A percentile compares a stretch with the other conserved stretches of the same genome.
phyloP scores from a whole-genome alignment of 306 rosid species.

The Prunus mume region DNA sequence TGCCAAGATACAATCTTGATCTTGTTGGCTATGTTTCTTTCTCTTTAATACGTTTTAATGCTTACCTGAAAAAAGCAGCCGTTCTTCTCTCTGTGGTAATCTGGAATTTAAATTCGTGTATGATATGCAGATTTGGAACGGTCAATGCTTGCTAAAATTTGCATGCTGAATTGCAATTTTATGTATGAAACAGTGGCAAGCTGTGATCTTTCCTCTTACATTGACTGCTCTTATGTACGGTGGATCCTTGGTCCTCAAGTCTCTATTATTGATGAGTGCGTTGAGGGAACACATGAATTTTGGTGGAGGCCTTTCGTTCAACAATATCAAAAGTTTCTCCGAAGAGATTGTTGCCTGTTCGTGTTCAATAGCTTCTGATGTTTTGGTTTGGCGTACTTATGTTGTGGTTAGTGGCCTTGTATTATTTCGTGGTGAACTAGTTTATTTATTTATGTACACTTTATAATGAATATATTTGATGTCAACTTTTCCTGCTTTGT shows the following conservation, averaged over 20 bases:
- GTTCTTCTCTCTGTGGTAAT: conserved; percentile 29
- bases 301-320: conserved; percentile 40
- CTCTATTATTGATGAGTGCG: conserved; percentile 43
- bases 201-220: conserved; percentile 66
- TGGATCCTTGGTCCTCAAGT: conserved; percentile 71
- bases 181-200: conserved; percentile 95
- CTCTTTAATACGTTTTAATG: not conserved
- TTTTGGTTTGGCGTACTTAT: conserved; percentile 72
- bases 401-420: conserved; percentile 71
- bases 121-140: conserved; percentile 47
- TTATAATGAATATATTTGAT: not conserved
- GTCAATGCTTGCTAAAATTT: conserved; percentile 49
- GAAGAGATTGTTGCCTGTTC: conserved; percentile 29
- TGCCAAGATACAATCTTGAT: not conserved
- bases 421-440: not conserved
- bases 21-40: not conserved
- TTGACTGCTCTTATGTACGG: conserved; percentile 81
- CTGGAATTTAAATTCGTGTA: conserved; percentile 35
- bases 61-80: not conserved
- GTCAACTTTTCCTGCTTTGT: no score
- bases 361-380: conserved; percentile 40
- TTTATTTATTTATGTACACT: not conserved
- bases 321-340: conserved; percentile 26
- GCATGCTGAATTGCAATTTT: conserved; percentile 59
- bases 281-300: conserved; percentile 43